phyloP scores from a whole-genome alignment of 805 yeast genomes.

The Nakazawaea sp. region DNA sequence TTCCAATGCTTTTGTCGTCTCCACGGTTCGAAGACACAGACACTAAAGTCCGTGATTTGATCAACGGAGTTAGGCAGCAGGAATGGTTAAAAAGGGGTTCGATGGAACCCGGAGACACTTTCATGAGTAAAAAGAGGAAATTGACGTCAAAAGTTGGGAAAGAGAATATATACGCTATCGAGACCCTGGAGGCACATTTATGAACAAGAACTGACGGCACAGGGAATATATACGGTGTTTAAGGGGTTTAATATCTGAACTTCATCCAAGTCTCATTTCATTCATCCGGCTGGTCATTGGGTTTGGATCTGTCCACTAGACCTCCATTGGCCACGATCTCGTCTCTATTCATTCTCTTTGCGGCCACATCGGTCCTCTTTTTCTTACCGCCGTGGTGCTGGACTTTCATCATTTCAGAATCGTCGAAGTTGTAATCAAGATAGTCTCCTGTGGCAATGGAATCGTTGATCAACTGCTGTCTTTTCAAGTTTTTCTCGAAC shows the following conservation, averaged over 20 bases:
- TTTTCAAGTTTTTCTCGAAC: slow-evolving; percentile 23
- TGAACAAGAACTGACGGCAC: too few species aligned
- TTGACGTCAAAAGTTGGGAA: too few species aligned
- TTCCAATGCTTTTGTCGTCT: neutral
- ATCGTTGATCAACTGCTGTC: slow-evolving; percentile 24
- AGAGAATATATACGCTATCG: too few species aligned
- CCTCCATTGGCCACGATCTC: slow-evolving; percentile 5
- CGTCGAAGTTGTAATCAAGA: slow-evolving; percentile 17
- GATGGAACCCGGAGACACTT: slow-evolving; percentile 1
- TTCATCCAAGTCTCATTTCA: too few species aligned
- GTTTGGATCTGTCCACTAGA: too few species aligned
- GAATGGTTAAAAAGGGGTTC: neutral
- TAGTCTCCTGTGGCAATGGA: slow-evolving; percentile 26
- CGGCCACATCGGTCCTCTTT: slow-evolving; percentile 7
- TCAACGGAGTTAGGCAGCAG: neutral
- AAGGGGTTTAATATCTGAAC: too few species aligned
- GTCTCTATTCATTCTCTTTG: slow-evolving; percentile 6
- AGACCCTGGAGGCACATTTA: too few species aligned
- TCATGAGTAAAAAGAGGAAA: slow-evolving; percentile 5
- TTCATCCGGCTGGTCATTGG: too few species aligned
- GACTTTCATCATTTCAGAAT: slow-evolving; percentile 14
- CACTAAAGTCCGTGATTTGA: neutral
- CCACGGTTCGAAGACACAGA: neutral
- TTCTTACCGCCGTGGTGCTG: slow-evolving; percentile 10
- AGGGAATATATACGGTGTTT: too few species aligned